Conservation (phyloP, 192 early-diverging fungal genomes). For the Geosiphon pyriformis region DNA sequence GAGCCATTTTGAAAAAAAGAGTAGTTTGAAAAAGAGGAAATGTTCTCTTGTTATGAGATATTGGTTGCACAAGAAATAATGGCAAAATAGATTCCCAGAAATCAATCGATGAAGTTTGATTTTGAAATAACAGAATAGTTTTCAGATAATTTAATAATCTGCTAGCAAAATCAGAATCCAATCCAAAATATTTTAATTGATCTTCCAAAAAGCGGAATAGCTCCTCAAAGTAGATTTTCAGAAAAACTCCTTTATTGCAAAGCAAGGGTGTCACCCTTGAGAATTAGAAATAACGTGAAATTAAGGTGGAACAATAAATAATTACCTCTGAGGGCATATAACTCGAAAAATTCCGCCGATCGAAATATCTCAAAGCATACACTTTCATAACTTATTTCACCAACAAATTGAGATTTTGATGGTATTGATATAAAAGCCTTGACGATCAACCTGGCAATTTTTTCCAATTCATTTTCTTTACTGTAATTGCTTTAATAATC, state of each 20-base stretch:
- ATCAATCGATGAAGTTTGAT: no score
- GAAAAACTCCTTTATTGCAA: background rate
- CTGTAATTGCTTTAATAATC: background rate
- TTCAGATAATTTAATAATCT: no score
- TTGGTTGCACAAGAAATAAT: no score
- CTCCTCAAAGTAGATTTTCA: constrained; percentile 7
- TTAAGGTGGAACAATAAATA: background rate
- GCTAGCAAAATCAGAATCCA: no score
- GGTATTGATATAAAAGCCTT: background rate
- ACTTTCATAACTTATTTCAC: background rate
- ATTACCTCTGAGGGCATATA: constrained; percentile 5
- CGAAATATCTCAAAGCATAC: constrained; percentile 1
- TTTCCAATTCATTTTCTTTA: background rate
- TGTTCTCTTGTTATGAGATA: no score
- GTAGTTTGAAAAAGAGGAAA: no score
- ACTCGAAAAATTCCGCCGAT: constrained; percentile 18
- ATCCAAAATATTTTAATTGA: no score
- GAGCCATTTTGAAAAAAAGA: background rate
- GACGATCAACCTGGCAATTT: constrained; percentile 2
- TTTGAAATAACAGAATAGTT: no score
- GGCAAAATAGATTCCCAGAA: no score
- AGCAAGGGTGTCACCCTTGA: background rate
- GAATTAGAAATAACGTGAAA: background rate
- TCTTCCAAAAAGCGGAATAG: no score
- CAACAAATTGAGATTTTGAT: background rate